Base-by-base conservation (phyloP, 2,329 filamentous ascomycete species). In the Pestalotiopsis sp. region DNA sequence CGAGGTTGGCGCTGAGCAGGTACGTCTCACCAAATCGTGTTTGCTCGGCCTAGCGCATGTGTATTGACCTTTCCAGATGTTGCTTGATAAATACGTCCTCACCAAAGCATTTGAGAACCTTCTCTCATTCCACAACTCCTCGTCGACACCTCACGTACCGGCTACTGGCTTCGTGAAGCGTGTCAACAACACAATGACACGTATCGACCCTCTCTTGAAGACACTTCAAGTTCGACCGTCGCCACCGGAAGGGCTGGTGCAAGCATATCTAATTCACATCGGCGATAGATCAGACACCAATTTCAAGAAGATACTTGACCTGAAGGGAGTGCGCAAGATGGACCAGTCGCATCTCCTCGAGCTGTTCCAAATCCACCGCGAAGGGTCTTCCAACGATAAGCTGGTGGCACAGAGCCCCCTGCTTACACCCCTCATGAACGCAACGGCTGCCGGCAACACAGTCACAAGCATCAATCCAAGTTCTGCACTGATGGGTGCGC, bases 191-290 rank as follows among this genome's bases (percentile, higher is more conserved):
- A 92, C 89, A 76, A 96, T 97, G 86, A 90, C 90, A 69, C 93
- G 94, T 73, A 91, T 98, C 72, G 95, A 98, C 76, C 93, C 94
- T 0, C 88, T 99, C 25, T 91, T 99, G 75, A 99, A 99, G 82
- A 98, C 96, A 2, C 88, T 99, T 3, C 96, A 99, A 84, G 95
- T 99, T 62, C 93, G 93, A 36, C 90, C 95, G 2, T 93, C 92
- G 4, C 96, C 96, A 0, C 93, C 95, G 0, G 96, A 99, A 83
- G 95, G 93, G 2, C 89, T 99, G 3, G 95, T 99, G 0, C 95
- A 98, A 82, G 96, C 96, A 41, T 99, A 99, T 79, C 90, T 99
- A 41, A 97, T 98, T 80, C 96, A 98, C 82, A 96, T 99, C 72
- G 94, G 90, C 73, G 96, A 99, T 84, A 91, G 93, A 68, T 97